These are phyloP conservation scores for Pseudotsuga menziesii DNA, from an alignment of 75 land plant species.

Conservation along the genomic window DNA sequence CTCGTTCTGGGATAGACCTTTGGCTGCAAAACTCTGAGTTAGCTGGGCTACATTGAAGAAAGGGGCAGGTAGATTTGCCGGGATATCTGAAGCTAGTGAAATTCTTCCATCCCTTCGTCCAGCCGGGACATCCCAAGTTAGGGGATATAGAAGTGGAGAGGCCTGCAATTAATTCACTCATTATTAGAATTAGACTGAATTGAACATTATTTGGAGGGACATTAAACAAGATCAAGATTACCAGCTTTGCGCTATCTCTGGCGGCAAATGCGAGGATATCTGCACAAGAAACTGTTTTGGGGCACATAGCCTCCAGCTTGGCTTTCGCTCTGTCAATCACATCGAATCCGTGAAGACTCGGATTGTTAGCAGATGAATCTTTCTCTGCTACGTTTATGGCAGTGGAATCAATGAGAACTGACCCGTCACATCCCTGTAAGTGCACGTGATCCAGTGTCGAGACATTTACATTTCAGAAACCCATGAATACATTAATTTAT, in stretches of 20 bases:
- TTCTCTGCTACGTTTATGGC: slow-evolving; percentile 14
- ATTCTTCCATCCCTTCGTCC: slow-evolving; percentile 66
- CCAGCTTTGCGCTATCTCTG: slow-evolving; percentile 16
- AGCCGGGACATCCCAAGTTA: slow-evolving; percentile 35
- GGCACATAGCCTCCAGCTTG: slow-evolving; percentile 19
- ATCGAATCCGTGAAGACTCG: slow-evolving; percentile 18
- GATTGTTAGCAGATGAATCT: slow-evolving; percentile 16
- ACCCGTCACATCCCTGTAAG: slow-evolving; percentile 33
- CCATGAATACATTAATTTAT: too few relatives aligned
- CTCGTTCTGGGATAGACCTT: slow-evolving; percentile 48
- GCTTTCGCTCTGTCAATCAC: slow-evolving; percentile 25
- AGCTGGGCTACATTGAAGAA: slow-evolving; percentile 32
- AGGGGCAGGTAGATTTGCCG: slow-evolving; percentile 44
- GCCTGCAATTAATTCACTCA: not conserved
- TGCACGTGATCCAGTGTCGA: too few relatives aligned
- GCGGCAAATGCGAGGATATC: slow-evolving; percentile 31
- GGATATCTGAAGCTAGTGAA: slow-evolving; percentile 35
- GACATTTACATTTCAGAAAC: too few relatives aligned
- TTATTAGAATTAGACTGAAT: not conserved
- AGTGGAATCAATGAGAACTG: slow-evolving; percentile 23
- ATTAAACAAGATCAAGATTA: not conserved
- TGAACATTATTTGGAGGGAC: not conserved
- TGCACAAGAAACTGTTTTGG: slow-evolving; percentile 25
- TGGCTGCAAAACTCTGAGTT: slow-evolving; percentile 35
- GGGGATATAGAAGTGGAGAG: slow-evolving; percentile 17